A percentile compares a stretch with the other conserved stretches of the same genome.
Evolutionary conservation across 2,329 filamentous ascomycete species (phyloP).

Genomic region (Diatrype stigma): DNA sequence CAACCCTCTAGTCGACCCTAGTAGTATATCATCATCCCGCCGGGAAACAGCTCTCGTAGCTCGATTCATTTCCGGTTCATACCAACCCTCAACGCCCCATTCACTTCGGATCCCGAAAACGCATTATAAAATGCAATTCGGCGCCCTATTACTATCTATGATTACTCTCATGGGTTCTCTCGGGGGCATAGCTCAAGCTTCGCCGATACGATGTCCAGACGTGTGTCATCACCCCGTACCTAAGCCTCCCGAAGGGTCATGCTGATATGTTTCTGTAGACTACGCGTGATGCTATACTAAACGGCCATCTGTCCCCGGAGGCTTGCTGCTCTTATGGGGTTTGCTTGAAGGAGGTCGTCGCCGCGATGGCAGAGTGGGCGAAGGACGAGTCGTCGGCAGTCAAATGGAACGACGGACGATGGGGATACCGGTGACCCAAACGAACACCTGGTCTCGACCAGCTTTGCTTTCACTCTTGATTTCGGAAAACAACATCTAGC

Average conservation of each 20-base stretch:
- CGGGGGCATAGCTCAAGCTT: constrained; percentile 22
- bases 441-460: background rate
- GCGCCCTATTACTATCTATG: constrained; percentile 16
- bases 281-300: constrained; percentile 42
- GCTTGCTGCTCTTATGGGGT: constrained; percentile 51
- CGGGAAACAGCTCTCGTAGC: too few species aligned
- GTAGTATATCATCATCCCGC: too few species aligned
- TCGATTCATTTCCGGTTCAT: too few species aligned
- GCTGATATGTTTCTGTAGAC: constrained; percentile 18
- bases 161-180: constrained; percentile 21
- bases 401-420: background rate
- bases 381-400: background rate
- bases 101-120: too few species aligned
- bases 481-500: too few species aligned
- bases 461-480: too few species aligned
- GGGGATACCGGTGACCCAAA: background rate
- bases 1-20: too few species aligned
- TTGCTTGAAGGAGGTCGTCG: constrained; percentile 47
- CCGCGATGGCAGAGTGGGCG: constrained; percentile 35
- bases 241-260: too few species aligned
- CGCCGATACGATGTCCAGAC: constrained; percentile 36
- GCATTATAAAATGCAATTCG: constrained; percentile 26
- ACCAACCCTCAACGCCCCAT: too few species aligned
- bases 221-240: constrained; percentile 30
- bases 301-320: constrained; percentile 42